Conservation (phyloP, 2,329 filamentous ascomycete genomes). For the Microdochium nivale region DNA sequence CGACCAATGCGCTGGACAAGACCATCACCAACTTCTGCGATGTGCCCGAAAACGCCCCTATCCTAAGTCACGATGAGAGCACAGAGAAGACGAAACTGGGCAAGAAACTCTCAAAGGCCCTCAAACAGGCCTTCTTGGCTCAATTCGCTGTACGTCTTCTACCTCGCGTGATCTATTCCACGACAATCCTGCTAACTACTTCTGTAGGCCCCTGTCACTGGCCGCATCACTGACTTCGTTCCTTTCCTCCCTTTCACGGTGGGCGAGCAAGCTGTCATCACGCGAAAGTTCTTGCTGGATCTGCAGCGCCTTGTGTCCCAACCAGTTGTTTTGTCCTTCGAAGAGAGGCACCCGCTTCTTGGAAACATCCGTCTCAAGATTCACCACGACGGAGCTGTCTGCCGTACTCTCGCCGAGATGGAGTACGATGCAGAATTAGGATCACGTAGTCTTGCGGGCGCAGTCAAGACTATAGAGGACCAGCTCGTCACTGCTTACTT, state of each 20-base stretch:
- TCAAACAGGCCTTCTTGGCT: slow-evolving; percentile 6
- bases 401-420: not conserved
- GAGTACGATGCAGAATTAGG: not conserved
- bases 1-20: slow-evolving; percentile 31
- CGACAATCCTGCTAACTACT: not conserved
- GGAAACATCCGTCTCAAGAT: not conserved
- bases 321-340: not conserved
- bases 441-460: not conserved
- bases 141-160: slow-evolving; percentile 2
- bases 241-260: slow-evolving; percentile 9
- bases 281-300: slow-evolving; percentile 1
- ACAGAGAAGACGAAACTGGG: slow-evolving; percentile 4
- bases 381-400: not conserved
- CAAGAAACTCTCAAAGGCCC: slow-evolving; percentile 5
- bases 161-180: not conserved
- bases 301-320: not conserved
- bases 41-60: slow-evolving; percentile 3
- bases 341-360: not conserved
- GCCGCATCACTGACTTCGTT: slow-evolving; percentile 9
- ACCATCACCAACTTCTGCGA: slow-evolving; percentile 30
- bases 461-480: not conserved
- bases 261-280: slow-evolving; percentile 6
- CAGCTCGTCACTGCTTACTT: not conserved
- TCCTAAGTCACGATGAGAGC: slow-evolving; percentile 3
- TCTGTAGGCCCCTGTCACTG: slow-evolving; percentile 5